Base-by-base conservation (phyloP, 305 asterid genomes). In the Plantago coronopus region DNA sequence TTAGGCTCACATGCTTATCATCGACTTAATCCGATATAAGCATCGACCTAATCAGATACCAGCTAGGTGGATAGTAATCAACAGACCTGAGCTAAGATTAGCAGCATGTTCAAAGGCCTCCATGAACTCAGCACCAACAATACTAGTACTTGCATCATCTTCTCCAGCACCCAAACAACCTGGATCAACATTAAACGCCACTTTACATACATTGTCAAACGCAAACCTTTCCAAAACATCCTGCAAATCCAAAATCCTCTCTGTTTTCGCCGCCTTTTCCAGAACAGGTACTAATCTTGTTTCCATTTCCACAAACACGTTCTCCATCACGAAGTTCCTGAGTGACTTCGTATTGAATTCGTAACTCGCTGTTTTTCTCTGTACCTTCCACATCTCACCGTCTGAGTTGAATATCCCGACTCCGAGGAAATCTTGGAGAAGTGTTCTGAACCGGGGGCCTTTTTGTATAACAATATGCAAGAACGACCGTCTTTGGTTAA, bases 271-370 rank as follows among this genome's bases (percentile, higher is more conserved):
- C 17, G 88, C 83, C 15, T 37, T 64, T 21, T 59, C 61, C 3
- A 87, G 78, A 8, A 82, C 59, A 1, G 89, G 95, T 22, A 84
- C 48, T 54, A 87, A 53, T 13, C 88, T 74, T 9, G 66, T 45
- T 10, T 71, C 73, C 0, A 78, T 20, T 62, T 87, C 95, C 66
- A 58, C 53, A 2, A 73, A 67, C 7, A 81, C 89, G 50, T 69
- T 81, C 19, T 84, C 82, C 75, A 84, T 75, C 8, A 67, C 86
- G 61, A 87, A 87, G 46, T 74, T 80, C 7, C 93, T 69, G n/a
- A 84, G 81, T 31, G 95, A 87, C 67, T 73, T 80, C 23, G 95
- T 87, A 64, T 76, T 87, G 69, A 87, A 87, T 63, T 86, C 94
- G 38, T 82, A 77, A 17, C 94, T 87, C 23, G 95, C 94, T 0